Conservation (phyloP, 805 yeast species). For the Ogataea haglerorum region DNA sequence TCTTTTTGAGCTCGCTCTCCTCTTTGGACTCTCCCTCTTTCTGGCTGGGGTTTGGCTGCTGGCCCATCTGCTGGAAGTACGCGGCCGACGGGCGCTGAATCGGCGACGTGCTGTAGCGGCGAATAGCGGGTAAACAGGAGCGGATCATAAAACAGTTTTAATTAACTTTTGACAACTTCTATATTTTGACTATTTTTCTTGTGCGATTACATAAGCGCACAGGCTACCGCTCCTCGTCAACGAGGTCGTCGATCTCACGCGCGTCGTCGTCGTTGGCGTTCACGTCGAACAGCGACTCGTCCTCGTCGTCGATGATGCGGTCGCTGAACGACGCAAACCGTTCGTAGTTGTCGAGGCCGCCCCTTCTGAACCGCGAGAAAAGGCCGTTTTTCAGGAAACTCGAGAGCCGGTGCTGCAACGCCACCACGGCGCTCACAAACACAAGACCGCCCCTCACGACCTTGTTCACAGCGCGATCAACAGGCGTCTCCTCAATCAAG, state of each 20-base stretch:
- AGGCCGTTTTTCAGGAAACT: conserved; percentile 26
- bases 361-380: conserved; percentile 22
- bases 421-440: conserved; percentile 17
- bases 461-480: conserved; percentile 56
- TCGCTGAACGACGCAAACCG: conserved; percentile 29
- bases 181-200: background rate
- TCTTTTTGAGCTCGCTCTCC: conserved; percentile 21
- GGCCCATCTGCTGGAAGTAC: conserved; percentile 26
- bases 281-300: conserved; percentile 33
- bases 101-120: conserved; percentile 6
- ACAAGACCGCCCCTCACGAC: conserved; percentile 58
- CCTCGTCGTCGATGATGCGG: conserved; percentile 31
- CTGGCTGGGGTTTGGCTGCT: conserved; percentile 26
- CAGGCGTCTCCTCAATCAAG: conserved; percentile 56
- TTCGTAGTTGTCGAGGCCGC: conserved; percentile 14
- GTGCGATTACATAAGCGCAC: conserved; percentile 14
- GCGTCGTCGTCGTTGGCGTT: conserved; percentile 45
- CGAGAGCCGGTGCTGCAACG: conserved; percentile 14
- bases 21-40: conserved; percentile 15
- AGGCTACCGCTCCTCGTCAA: conserved; percentile 31
- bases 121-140: background rate
- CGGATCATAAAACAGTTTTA: conserved; percentile 3
- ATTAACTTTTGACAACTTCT: background rate
- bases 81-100: conserved; percentile 22
- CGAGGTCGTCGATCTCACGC: conserved; percentile 41